Evolutionary conservation across 2,329 filamentous ascomycete species (phyloP).

Genomic region (Fusarium aywerte): DNA sequence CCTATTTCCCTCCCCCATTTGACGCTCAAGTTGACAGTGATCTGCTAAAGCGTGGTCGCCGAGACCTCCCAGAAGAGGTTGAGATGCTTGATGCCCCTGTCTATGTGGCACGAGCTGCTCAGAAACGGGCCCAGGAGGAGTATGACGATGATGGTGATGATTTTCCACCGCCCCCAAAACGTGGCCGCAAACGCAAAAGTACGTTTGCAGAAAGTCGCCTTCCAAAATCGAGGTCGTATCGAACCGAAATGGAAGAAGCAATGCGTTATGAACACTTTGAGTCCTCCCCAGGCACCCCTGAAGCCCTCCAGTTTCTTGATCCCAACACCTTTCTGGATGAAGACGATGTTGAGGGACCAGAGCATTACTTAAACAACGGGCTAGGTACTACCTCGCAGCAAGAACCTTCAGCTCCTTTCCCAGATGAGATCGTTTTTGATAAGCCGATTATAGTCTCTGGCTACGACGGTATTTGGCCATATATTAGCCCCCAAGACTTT

Average conservation of each 20-base stretch:
- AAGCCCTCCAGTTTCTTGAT: conserved; percentile 53
- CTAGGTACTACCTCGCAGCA: conserved; percentile 19
- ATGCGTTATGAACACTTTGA: conserved; percentile 37
- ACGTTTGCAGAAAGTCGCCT: conserved; percentile 4
- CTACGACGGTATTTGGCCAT: conserved; percentile 49
- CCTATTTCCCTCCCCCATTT: conserved; percentile 46
- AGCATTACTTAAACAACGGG: conserved; percentile 11
- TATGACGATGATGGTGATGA: conserved; percentile 36
- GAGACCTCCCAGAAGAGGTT: conserved; percentile 56
- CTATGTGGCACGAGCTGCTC: conserved; percentile 56
- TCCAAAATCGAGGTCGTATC: conserved; percentile 14
- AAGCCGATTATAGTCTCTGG: conserved; percentile 42
- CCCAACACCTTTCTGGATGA: conserved; percentile 56
- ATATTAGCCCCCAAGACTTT: conserved; percentile 49
- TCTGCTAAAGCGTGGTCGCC: conserved; percentile 48
- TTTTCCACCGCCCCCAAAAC: conserved; percentile 34
- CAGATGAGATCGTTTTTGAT: conserved; percentile 31
- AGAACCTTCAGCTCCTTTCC: background rate
- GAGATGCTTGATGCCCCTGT: conserved; percentile 63
- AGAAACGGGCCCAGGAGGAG: conserved; percentile 48
- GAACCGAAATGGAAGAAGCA: conserved; percentile 22
- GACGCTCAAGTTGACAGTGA: conserved; percentile 25
- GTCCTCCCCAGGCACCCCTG: conserved; percentile 23
- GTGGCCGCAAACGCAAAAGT: conserved; percentile 37
- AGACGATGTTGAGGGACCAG: conserved; percentile 30